Percentiles rank a stretch among this genome's conserved stretches.
These are phyloP conservation scores for Striga asiatica DNA, from an alignment of 257 asterid species.

Conservation along the genomic window DNA sequence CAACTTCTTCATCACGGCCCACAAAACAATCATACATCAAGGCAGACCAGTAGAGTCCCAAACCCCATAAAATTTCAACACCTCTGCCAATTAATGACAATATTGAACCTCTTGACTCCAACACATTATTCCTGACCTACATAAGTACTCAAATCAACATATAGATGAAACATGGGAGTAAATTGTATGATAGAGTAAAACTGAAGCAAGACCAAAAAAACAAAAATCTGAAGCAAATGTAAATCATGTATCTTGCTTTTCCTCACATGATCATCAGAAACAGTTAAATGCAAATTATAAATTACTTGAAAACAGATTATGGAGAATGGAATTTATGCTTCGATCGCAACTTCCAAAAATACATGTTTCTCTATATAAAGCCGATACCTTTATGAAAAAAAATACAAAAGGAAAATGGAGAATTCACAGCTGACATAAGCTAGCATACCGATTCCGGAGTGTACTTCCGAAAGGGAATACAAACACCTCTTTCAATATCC, in stretches of 20 bases:
- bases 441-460: conserved; percentile 59
- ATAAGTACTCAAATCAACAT: conserved; percentile 12
- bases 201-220: neutral
- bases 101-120: conserved; percentile 82
- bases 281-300: no score
- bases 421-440: neutral
- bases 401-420: neutral
- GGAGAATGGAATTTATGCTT: neutral
- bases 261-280: no score
- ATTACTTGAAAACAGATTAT: neutral
- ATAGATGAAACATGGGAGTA: neutral
- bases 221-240: no score
- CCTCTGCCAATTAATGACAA: conserved; percentile 85
- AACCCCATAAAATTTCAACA: conserved; percentile 86
- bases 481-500: no score
- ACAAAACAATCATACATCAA: conserved; percentile 67
- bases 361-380: no score
- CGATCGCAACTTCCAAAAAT: neutral
- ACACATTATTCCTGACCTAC: conserved; percentile 80
- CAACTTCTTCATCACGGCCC: conserved; percentile 98
- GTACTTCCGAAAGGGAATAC: conserved; percentile 19
- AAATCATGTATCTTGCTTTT: no score
- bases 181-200: conserved; percentile 4
- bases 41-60: conserved; percentile 88
- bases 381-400: no score